Evolutionary conservation across 2,329 filamentous ascomycete genomes (phyloP).

Genomic region (Epichloe gansuensis): DNA sequence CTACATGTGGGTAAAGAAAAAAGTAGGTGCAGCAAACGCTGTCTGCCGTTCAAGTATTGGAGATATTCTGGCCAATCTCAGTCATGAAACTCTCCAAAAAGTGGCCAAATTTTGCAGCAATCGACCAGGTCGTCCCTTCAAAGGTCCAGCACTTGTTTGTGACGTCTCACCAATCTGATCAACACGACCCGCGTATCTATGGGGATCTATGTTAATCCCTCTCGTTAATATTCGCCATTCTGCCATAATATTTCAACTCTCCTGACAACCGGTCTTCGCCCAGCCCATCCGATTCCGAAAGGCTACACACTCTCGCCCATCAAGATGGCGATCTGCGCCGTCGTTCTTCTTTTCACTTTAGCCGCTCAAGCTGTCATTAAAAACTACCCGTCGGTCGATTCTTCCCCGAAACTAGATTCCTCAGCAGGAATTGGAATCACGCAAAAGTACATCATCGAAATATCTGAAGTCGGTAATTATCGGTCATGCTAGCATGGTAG

Average conservation of each 20-base stretch:
- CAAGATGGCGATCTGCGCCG: neutral
- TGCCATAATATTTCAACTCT: neutral
- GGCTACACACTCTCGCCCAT: neutral
- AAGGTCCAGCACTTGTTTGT: neutral
- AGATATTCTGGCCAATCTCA: neutral
- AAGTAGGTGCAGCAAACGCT: neutral
- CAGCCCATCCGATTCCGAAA: neutral
- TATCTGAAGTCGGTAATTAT: constrained; percentile 7
- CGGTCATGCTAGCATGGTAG: neutral
- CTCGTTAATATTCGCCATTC: neutral
- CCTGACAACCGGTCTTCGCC: neutral
- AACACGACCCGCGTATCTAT: neutral
- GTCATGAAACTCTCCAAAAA: neutral
- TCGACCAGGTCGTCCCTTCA: neutral
- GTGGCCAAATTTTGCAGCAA: neutral
- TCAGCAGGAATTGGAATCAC: constrained; percentile 6
- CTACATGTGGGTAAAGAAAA: neutral
- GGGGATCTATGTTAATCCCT: neutral
- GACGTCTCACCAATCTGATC: neutral
- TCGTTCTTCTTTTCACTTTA: neutral
- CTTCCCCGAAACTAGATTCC: neutral
- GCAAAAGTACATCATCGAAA: constrained; percentile 16
- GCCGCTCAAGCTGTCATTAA: neutral
- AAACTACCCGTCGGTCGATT: neutral
- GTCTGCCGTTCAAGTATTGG: neutral